Percentiles rank a stretch among this genome's conserved stretches.
phyloP scores from a whole-genome alignment of 2,329 filamentous ascomycete genomes.

The Penicillium decumbens region DNA sequence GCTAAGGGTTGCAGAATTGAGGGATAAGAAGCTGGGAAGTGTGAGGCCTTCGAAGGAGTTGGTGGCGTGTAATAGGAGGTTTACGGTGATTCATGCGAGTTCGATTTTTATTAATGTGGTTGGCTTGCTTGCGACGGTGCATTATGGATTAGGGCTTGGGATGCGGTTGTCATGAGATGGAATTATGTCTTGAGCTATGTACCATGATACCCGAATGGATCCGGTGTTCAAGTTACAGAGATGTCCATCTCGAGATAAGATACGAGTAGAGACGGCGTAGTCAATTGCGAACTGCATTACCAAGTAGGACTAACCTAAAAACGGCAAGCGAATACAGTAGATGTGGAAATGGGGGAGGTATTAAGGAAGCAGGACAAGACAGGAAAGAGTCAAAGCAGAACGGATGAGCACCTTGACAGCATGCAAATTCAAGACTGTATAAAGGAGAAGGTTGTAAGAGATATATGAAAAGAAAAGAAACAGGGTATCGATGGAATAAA shows the following conservation, averaged over 20 bases:
- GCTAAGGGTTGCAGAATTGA: neutral
- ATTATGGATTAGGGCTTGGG: neutral
- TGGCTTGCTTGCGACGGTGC: neutral
- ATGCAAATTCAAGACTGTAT: slow-evolving; percentile 10
- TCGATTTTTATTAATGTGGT: neutral
- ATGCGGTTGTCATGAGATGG: neutral
- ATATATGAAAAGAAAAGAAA: slow-evolving; percentile 19
- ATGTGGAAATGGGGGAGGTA: neutral
- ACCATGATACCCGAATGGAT: neutral
- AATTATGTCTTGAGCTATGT: neutral
- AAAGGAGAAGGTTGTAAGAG: slow-evolving; percentile 2
- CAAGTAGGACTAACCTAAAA: neutral
- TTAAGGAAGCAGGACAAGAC: neutral
- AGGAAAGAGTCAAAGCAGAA: neutral
- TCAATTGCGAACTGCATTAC: neutral
- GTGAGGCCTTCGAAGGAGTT: neutral
- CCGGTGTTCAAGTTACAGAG: neutral
- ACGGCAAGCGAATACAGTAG: neutral
- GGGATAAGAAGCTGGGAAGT: neutral
- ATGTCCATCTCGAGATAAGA: neutral
- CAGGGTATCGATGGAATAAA: slow-evolving; percentile 34
- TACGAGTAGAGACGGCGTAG: neutral
- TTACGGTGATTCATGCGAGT: neutral
- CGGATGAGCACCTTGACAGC: neutral
- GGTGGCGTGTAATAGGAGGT: neutral